Evolutionary conservation across 208 protist genomes (phyloP).

Genomic region (Leishmania martiniquensis): DNA sequence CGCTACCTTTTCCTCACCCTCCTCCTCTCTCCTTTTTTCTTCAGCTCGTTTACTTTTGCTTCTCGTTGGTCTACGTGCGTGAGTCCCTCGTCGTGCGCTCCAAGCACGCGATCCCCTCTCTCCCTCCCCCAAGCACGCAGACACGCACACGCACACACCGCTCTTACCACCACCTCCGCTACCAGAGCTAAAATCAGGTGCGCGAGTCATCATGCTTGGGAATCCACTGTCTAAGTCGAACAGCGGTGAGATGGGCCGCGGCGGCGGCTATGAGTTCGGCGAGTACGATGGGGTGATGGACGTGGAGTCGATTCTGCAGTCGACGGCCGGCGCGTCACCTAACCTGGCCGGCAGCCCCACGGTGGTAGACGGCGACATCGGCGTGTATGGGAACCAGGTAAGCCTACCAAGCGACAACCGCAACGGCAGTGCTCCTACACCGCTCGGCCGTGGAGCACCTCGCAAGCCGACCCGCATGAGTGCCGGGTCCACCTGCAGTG

Average conservation of each 20-base stretch:
- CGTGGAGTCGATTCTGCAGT: conserved; percentile 27
- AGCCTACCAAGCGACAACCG: neutral
- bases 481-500: neutral
- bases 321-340: neutral
- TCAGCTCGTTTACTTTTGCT: neutral
- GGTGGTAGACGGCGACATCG: neutral
- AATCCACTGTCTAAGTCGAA: conserved; percentile 2
- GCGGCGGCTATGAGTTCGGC: conserved; percentile 21
- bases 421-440: neutral
- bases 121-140: neutral
- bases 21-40: neutral
- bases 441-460: neutral
- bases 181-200: neutral
- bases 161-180: neutral
- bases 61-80: neutral
- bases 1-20: neutral
- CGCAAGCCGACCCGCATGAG: conserved; percentile 6
- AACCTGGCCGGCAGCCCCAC: conserved; percentile 2
- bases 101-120: neutral
- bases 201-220: neutral
- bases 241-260: neutral
- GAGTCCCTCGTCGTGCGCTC: neutral
- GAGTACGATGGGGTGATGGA: conserved; percentile 33
- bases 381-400: conserved; percentile 4
- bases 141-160: neutral